phyloP scores from a whole-genome alignment of 352 stramenopile species.

The Phytopythium delawarense region DNA sequence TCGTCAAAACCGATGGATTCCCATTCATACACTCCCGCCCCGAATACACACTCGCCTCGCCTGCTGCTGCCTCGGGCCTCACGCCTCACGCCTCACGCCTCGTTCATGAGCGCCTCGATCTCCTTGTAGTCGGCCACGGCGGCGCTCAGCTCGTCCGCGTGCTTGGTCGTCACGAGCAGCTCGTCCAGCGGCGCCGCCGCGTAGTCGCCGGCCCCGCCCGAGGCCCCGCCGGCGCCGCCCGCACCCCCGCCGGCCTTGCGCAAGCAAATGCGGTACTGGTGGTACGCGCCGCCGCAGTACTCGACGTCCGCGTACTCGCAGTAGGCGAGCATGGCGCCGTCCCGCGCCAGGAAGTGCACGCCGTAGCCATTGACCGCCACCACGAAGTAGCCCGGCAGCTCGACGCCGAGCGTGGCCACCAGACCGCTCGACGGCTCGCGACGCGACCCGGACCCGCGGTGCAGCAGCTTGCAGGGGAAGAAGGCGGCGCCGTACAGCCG shows the following conservation, averaged over 20 bases:
- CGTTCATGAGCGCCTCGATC: conserved; percentile 63
- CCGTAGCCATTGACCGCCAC: conserved; percentile 88
- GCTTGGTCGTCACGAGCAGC: conserved; percentile 62
- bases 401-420: conserved; percentile 30
- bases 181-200: conserved; percentile 39
- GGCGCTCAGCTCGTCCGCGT: conserved; percentile 57
- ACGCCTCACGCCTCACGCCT: conserved; percentile 34
- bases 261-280: conserved; percentile 68
- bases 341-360: conserved; percentile 86
- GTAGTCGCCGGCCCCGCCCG: conserved; percentile 11
- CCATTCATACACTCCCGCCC: background rate
- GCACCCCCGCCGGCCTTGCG: conserved; percentile 19
- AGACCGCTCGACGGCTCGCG: conserved; percentile 11
- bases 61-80: background rate
- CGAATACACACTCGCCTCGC: background rate
- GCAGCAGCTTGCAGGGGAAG: conserved; percentile 78
- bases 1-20: background rate
- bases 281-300: conserved; percentile 48
- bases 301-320: conserved; percentile 65
- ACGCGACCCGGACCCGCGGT: conserved; percentile 11
- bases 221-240: too few species aligned
- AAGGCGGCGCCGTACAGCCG: conserved; percentile 86
- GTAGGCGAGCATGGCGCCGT: conserved; percentile 56
- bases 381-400: conserved; percentile 83
- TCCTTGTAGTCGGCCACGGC: conserved; percentile 75